Evolutionary conservation across 1,284 basidiomycete species (phyloP), one percentile per base, ranked within the genome.

Genomic region (Moniliella sp.): DNA sequence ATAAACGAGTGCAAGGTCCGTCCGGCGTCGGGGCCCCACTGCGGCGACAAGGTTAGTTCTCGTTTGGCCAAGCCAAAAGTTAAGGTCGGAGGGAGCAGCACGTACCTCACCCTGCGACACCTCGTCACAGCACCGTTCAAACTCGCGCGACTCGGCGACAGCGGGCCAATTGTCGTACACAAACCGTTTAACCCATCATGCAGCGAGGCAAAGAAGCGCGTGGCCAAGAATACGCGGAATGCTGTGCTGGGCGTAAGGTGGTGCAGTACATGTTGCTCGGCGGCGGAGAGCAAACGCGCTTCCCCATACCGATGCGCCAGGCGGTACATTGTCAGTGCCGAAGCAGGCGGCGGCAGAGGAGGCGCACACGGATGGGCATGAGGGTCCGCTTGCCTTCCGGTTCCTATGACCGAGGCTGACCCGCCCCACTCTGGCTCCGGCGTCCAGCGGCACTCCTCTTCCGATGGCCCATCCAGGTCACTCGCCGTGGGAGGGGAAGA

Each of bases 281-380:
- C 75, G 5, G 81, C 66, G 8, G 66, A 52, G 19, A 72, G 71
- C 14, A 83, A 66, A 5, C 66, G 68, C 3, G 70, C 69, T 62
- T 82, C 71, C 5, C 66, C 64, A 57, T 82, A 83, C 23, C 78
- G 67, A 62, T 82, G 78, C 7, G 78, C 76, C 10, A 81, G 67
- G 48, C 76, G 72, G 62, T 79, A 84, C 46, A 82, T 70, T 0
- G 75, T 71, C 18, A 84, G 62, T 1, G 78, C 76, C 0, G 43
- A 43, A 1, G 46, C 48, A 1, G 44, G 43, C 3, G 42, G 39
- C 2, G 75, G 73, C 2, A 68, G 49, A n/a, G n/a, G n/a, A n/a
- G n/a, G n/a, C 5, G 69, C 61, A 2, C 73, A 71, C 1, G 78
- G 78, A 49, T 82, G 79, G 1, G 66, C 57, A 60, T 83, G 77